phyloP scores from a whole-genome alignment of 306 rosid genomes.

The Rosa lucieae region DNA sequence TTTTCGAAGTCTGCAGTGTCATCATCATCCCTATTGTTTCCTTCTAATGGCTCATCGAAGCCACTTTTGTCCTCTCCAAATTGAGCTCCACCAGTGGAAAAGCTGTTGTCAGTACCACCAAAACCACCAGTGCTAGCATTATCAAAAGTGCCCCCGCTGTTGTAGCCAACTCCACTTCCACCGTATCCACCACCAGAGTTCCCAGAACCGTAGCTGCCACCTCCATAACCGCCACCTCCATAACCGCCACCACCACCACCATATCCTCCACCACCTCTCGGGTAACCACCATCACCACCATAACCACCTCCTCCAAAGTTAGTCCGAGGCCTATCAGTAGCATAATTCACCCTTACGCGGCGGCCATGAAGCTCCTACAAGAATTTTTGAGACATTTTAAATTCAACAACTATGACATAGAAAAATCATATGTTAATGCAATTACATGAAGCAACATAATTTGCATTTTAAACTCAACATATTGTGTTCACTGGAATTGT shows the following conservation, averaged over 20 bases:
- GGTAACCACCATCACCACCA: neutral
- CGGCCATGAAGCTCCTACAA: conserved; percentile 93
- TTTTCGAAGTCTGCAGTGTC: conserved; percentile 51
- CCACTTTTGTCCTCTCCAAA: conserved; percentile 27
- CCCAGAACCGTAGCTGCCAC: conserved; percentile 24
- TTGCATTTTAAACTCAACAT: neutral
- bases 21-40: conserved; percentile 49
- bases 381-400: neutral
- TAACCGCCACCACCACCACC: conserved; percentile 17
- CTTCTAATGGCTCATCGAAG: conserved; percentile 32
- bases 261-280: neutral
- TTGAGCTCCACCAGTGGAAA: conserved; percentile 16
- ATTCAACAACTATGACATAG: neutral
- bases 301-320: conserved; percentile 28
- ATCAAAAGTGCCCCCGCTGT: conserved; percentile 28
- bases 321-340: conserved; percentile 65
- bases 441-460: neutral
- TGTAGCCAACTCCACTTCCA: conserved; percentile 36
- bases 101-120: conserved; percentile 12
- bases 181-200: conserved; percentile 15
- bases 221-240: conserved; percentile 36
- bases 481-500: too few relatives aligned
- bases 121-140: conserved; percentile 26
- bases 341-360: conserved; percentile 72
- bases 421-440: neutral